Conservation (phyloP, 306 rosid genomes). For the Sicyos edulis region DNA sequence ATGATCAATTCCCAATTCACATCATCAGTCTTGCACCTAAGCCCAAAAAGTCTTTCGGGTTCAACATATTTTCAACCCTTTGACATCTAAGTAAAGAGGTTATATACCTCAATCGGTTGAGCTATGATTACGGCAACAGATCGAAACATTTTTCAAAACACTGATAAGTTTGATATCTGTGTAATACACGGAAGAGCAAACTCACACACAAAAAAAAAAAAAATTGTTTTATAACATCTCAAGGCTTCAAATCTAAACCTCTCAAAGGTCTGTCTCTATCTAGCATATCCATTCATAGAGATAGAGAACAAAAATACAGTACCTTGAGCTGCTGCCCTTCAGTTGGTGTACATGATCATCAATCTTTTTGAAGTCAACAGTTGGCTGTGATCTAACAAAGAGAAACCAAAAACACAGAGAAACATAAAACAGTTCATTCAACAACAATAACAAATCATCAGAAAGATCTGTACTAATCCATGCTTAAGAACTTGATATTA, state of each 20-base stretch:
- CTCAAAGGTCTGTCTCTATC: background rate
- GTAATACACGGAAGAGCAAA: background rate
- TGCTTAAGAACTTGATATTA: background rate
- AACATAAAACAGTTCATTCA: background rate
- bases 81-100: background rate
- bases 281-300: background rate
- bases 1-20: background rate
- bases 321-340: constrained; percentile 99
- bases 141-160: background rate
- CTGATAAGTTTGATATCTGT: background rate
- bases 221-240: background rate
- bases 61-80: background rate
- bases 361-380: constrained; percentile 73
- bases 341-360: constrained; percentile 96
- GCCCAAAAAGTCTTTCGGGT: too few species aligned
- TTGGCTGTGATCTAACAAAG: constrained; percentile 52
- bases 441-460: constrained; percentile 18
- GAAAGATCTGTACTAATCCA: background rate
- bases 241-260: background rate
- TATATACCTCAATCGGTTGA: background rate
- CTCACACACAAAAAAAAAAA: background rate
- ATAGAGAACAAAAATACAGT: constrained; percentile 17
- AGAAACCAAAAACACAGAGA: background rate
- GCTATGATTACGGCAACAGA: background rate
- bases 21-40: background rate